A percentile compares a stretch with the other conserved stretches of the same genome.
These are phyloP conservation scores for Phytophthora colocasiae DNA, from an alignment of 352 stramenopile genomes.

Conservation along the genomic window DNA sequence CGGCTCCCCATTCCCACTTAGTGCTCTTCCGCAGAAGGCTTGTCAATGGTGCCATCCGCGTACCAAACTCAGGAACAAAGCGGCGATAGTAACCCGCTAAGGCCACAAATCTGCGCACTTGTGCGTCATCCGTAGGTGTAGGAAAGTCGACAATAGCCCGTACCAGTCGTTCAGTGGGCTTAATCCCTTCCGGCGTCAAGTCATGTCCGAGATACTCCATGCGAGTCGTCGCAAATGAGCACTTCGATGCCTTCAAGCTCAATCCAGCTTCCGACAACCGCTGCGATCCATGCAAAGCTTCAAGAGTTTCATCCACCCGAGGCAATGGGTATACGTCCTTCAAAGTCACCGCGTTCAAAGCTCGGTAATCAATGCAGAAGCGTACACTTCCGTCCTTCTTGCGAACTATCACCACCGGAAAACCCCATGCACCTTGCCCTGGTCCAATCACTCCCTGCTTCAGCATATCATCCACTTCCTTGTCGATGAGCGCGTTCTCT, in stretches of 20 bases:
- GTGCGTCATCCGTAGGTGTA: constrained; percentile 8
- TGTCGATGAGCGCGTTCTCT: constrained; percentile 21
- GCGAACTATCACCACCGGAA: constrained; percentile 24
- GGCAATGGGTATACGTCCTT: constrained; percentile 18
- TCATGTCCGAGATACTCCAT: constrained; percentile 40
- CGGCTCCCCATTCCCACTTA: constrained; percentile 25
- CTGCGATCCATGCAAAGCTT: too few species aligned
- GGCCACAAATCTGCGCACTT: constrained; percentile 31
- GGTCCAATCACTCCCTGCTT: constrained; percentile 18
- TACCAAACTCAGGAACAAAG: constrained; percentile 28
- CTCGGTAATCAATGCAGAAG: constrained; percentile 36
- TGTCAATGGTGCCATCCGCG: constrained; percentile 23
- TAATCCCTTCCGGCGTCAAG: constrained; percentile 12
- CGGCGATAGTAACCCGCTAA: constrained; percentile 34
- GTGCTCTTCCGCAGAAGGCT: constrained; percentile 23
- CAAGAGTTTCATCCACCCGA: too few species aligned
- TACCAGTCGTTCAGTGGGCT: background rate
- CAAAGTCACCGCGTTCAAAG: constrained; percentile 14
- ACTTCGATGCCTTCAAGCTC: constrained; percentile 30
- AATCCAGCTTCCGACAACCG: constrained; percentile 3
- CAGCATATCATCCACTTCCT: constrained; percentile 27
- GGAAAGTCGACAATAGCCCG: constrained; percentile 12
- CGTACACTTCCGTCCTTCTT: constrained; percentile 14
- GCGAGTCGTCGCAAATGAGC: constrained; percentile 14
- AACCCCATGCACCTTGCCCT: constrained; percentile 25